Percentiles rank a stretch among this genome's conserved stretches.
phyloP scores from a whole-genome alignment of 192 early-diverging fungal species.

The Spizellomyces sp. region DNA sequence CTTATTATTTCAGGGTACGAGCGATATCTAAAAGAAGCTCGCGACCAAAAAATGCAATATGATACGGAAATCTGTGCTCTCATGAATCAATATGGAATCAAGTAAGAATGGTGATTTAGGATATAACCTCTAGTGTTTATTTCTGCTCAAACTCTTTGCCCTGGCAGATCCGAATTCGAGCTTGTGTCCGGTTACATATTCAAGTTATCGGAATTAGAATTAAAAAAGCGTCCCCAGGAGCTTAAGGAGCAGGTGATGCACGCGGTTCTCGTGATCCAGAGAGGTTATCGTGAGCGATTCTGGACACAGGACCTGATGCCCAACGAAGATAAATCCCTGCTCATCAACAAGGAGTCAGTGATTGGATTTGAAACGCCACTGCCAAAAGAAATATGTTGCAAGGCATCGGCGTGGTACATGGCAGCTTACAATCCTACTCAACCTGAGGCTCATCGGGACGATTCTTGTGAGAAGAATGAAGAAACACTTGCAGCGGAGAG shows the following conservation, averaged over 20 bases:
- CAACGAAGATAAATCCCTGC: slow-evolving; percentile 7
- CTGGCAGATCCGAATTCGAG: slow-evolving; percentile 36
- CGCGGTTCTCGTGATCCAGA: slow-evolving; percentile 35
- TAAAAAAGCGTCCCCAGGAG: slow-evolving; percentile 55
- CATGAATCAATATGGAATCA: slow-evolving; percentile 70
- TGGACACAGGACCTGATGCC: slow-evolving; percentile 41
- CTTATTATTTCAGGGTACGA: slow-evolving; percentile 54
- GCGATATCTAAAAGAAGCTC: slow-evolving; percentile 54
- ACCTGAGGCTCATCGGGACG: slow-evolving; percentile 18
- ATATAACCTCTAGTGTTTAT: neutral
- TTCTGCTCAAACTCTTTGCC: neutral
- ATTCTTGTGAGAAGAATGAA: neutral
- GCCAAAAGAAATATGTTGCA: slow-evolving; percentile 15
- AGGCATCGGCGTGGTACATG: slow-evolving; percentile 69
- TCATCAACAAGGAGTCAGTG: neutral
- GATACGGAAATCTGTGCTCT: slow-evolving; percentile 55
- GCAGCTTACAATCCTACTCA: slow-evolving; percentile 59
- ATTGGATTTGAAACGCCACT: slow-evolving; percentile 31
- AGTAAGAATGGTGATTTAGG: slow-evolving; percentile 10
- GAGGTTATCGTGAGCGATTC: slow-evolving; percentile 49
- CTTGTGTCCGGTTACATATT: slow-evolving; percentile 47
- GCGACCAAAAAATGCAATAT: slow-evolving; percentile 43
- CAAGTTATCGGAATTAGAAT: slow-evolving; percentile 41
- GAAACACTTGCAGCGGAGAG: neutral
- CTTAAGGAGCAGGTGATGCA: slow-evolving; percentile 49